Base-by-base conservation (phyloP, 352 stramenopile species). In the Phytophthora megakarya region DNA sequence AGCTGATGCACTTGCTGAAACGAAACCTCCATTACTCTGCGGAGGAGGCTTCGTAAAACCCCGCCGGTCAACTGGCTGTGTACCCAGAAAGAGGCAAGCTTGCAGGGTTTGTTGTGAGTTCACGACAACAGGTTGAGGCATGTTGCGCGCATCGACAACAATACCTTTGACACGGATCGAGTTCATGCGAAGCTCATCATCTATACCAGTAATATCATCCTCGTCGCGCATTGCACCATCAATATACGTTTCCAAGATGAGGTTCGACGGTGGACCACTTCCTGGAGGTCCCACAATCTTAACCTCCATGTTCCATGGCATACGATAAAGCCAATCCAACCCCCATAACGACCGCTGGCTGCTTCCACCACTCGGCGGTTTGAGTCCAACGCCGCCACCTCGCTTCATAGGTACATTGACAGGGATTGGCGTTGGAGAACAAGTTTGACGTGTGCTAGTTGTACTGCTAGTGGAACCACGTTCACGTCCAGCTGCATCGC, bases 231-330 rank as follows among this genome's bases (percentile, higher is more conserved):
- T 81, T 3, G 84, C 86, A 16, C 84, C 86, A 68, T 95, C 86
- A 44, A 96, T 94, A 44, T 91, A 96, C 26, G 88, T 93, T 57
- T 95, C 88, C n/a, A 96, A 72, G 1, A 88, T 96, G 51, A 96
- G 67, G 35, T 86, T 93, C 10, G 84, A 91, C n/a, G 88, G 88
- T 16, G 88, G 88, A 0, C 88, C 88, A 53, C 84, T 94, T 25
- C 88, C 88, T 47, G 88, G 88, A 18, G 88, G 88, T 0, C 88
- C 88, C 8, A 95, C 84, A 57, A 96, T 93, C 69, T 96, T 96
- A 37, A 96, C 88, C 62, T 96, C 88, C 84, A 96, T 96, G 50
- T 96, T 96, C 88, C 88, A 96, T 3, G 88, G 88, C 86, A 96
- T 95, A 44, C 88, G 86, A 57, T 95, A 96, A 2, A 96, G 73